phyloP scores from a whole-genome alignment of 345 rosid genomes.

The Sonneratia alba region DNA sequence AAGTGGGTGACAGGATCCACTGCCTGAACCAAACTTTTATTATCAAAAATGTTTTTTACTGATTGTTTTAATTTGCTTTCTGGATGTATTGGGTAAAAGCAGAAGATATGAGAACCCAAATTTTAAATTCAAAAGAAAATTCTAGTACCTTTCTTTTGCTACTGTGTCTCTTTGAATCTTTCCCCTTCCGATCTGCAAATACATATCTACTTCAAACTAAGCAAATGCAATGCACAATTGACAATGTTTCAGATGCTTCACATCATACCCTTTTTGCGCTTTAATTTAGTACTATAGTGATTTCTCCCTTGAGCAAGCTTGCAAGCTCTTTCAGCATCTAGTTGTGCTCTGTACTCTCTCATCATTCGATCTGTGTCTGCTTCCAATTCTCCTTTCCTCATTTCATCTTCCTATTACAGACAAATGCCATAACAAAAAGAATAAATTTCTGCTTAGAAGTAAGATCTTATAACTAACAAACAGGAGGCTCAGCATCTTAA shows the following conservation, averaged over 20 bases:
- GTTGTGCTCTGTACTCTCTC: conserved; percentile 95
- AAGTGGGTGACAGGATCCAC: no score
- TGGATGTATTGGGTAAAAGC: no score
- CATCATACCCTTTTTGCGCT: conserved; percentile 39
- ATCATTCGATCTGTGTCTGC: conserved; percentile 91
- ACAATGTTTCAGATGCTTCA: background rate
- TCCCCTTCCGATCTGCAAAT: conserved; percentile 71
- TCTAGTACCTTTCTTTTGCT: conserved; percentile 73
- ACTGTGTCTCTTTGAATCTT: conserved; percentile 64
- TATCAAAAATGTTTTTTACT: no score
- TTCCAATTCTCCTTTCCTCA: conserved; percentile 78
- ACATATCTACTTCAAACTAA: background rate
- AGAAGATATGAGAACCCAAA: background rate
- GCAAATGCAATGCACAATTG: background rate
- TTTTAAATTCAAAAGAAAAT: conserved; percentile 2
- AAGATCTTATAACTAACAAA: no score
- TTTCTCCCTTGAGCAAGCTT: conserved; percentile 93
- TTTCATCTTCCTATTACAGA: conserved; percentile 71
- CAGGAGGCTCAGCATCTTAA: no score
- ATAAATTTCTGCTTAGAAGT: background rate
- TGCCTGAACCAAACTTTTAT: no score
- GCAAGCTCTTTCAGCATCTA: conserved; percentile 90
- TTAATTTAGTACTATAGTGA: conserved; percentile 54
- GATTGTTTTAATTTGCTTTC: no score
- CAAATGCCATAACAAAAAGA: background rate